Evolutionary conservation across 352 stramenopile species (phyloP).

Genomic region (Phytophthora lateralis): DNA sequence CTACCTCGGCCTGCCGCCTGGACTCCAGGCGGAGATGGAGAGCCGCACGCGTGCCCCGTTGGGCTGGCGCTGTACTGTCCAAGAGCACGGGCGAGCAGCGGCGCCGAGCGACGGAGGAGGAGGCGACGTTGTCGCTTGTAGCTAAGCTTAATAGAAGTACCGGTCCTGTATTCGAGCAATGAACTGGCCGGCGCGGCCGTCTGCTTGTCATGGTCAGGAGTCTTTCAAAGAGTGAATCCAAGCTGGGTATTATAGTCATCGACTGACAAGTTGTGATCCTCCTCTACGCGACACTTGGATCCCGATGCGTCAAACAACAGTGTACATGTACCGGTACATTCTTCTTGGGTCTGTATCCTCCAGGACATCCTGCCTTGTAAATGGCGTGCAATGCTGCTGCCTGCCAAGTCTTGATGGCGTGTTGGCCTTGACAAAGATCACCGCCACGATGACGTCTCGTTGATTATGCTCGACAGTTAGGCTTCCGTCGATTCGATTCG

Average conservation of each 20-base stretch:
- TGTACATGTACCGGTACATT: too few species aligned
- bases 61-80: constrained; percentile 32
- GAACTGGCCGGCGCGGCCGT: too few species aligned
- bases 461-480: constrained; percentile 18
- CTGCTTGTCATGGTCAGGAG: too few species aligned
- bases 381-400: too few species aligned
- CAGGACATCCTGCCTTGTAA: too few species aligned
- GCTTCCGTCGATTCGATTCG: constrained; percentile 7
- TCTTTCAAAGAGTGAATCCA: not conserved
- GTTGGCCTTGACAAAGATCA: constrained; percentile 6
- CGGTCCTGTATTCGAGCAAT: not conserved
- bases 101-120: not conserved
- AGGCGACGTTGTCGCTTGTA: not conserved
- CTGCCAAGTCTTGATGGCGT: too few species aligned
- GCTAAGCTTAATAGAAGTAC: too few species aligned
- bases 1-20: constrained; percentile 21
- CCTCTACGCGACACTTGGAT: not conserved
- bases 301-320: too few species aligned
- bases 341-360: too few species aligned
- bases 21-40: constrained; percentile 9
- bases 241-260: too few species aligned
- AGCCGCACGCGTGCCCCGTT: constrained; percentile 28
- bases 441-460: not conserved
- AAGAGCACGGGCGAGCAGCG: constrained; percentile 19
- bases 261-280: not conserved